These are phyloP conservation scores for Acanthamoeba lenticulata DNA, from an alignment of 208 protist species.

Conservation along the genomic window DNA sequence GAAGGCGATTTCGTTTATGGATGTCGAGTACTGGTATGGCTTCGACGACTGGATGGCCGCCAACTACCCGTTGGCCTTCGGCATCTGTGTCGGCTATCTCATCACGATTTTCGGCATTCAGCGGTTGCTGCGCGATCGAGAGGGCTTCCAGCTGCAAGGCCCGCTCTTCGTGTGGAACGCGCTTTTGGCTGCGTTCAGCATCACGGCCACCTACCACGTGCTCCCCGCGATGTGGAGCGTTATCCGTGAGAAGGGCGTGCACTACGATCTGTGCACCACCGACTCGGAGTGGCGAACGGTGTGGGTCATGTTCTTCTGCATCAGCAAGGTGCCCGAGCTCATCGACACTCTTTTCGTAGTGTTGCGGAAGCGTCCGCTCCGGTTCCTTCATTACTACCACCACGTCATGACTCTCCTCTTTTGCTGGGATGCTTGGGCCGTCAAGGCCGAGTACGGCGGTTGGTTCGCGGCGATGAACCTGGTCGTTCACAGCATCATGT, in stretches of 20 bases:
- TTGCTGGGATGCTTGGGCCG: constrained; percentile 90
- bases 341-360: constrained; percentile 89
- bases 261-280: not conserved
- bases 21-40: not conserved
- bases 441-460: not conserved
- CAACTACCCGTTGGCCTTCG: not conserved
- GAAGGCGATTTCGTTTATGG: not conserved
- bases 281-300: not conserved
- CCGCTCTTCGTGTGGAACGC: constrained; percentile 57
- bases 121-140: not conserved
- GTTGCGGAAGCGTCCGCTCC: constrained; percentile 84
- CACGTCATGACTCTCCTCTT: constrained; percentile 91
- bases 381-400: constrained; percentile 92
- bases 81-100: not conserved
- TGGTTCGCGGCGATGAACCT: constrained; percentile 95
- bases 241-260: not conserved
- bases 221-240: not conserved
- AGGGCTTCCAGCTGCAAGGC: constrained; percentile 9
- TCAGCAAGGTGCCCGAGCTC: constrained; percentile 80
- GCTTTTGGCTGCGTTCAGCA: constrained; percentile 2
- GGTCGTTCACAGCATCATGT: constrained; percentile 94
- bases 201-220: not conserved
- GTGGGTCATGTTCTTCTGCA: constrained; percentile 56
- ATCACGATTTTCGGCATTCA: constrained; percentile 28
- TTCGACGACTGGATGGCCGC: not conserved